phyloP scores from a whole-genome alignment of 2,329 filamentous ascomycete genomes.

The Diaporthe nobilis region DNA sequence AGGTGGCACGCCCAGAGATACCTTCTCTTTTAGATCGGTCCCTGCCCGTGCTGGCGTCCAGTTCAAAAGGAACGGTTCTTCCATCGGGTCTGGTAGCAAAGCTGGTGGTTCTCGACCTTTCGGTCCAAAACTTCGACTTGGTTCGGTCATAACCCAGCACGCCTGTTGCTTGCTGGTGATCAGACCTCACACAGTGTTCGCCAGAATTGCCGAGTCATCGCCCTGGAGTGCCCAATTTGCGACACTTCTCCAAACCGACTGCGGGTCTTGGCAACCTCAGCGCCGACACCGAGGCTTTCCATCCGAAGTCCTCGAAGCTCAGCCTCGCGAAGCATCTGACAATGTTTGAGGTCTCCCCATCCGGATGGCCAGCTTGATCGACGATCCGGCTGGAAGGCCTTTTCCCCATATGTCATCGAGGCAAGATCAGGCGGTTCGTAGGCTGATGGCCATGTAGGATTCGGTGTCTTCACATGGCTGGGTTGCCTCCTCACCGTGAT shows the following conservation, averaged over 20 bases:
- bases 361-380: conserved; percentile 17
- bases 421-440: not conserved
- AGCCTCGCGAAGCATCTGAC: conserved; percentile 29
- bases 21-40: too few relatives aligned
- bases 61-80: not conserved
- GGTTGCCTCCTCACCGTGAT: not conserved
- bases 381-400: not conserved
- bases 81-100: not conserved
- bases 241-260: conserved; percentile 36
- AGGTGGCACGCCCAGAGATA: not conserved
- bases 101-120: not conserved
- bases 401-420: not conserved
- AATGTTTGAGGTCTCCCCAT: conserved; percentile 14
- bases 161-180: conserved; percentile 20
- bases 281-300: conserved; percentile 7
- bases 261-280: conserved; percentile 29
- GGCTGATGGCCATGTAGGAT: not conserved
- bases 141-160: conserved; percentile 9
- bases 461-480: not conserved
- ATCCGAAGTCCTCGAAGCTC: conserved; percentile 7
- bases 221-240: conserved; percentile 25
- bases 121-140: conserved; percentile 11
- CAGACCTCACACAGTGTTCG: conserved; percentile 33
- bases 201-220: conserved; percentile 36
- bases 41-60: not conserved